Evolutionary conservation across 208 protist species (phyloP), one percentile per base, ranked within the genome.

Genomic region (Herpetomonas samuelpessoai): DNA sequence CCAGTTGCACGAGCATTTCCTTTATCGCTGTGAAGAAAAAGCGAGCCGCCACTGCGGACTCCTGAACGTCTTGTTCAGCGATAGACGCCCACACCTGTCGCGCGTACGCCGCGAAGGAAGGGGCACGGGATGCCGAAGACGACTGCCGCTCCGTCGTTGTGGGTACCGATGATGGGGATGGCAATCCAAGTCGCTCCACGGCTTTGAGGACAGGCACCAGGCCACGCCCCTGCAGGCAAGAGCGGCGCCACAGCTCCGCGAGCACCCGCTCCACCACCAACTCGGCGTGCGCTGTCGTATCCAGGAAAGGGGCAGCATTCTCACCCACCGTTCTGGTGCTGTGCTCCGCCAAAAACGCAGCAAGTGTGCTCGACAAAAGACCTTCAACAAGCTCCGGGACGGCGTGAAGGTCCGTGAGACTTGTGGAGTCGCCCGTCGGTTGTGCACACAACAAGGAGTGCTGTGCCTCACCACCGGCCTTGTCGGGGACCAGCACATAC

Each of bases 1-100:
- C 61, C 21, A 66, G 29, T n/a, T 53, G 35, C 3, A 56, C 27
- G 14, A 59, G 50, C 48, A 66, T 24, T 22, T 41, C 35, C 35
- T 14, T 41, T 14, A 41, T 41, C 9, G 35, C 35, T 18, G 35
- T 14, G 14, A 41, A 41, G 35, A 41, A 18, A 41, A 41, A 41
- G 14, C 6, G 14, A 14, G 35, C 35, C 6, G 35, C 35, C 9
- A 14, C 9, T 6, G 35, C 6, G 35, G 35, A 6, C 9, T 41
- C 14, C 9, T 41, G 6, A 14, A 6, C 14, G 35, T 14, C 14
- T 6, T 14, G 6, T 6, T 14, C 14, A 14, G 9, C 14, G 35
- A 41, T 6, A 18, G 35, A 41, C 14, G 35, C 14, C 35, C 35
- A 41, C 35, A 41, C 35, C 9, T 6, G 14, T 6, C 14, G 35